Evolutionary conservation across 768 basidiomycete genomes (phyloP).

Genomic region (Mycena albidolilacea): DNA sequence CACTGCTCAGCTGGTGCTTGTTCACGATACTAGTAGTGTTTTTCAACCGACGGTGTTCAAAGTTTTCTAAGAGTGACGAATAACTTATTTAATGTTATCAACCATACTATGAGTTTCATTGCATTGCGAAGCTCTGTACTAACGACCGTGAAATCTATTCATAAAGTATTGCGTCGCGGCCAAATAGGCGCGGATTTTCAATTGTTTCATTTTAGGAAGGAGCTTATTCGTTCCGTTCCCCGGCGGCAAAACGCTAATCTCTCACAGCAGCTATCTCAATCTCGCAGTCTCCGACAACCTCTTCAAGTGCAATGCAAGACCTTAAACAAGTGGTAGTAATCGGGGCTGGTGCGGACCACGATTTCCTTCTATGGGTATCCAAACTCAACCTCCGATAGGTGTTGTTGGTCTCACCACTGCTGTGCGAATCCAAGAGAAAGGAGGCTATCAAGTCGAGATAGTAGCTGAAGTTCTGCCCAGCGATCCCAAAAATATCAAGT

Average conservation of each 20-base stretch:
- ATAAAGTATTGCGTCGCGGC: no score
- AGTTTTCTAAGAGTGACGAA: no score
- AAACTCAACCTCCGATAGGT: slow-evolving; percentile 57
- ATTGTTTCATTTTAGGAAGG: slow-evolving; percentile 9
- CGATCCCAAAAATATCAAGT: slow-evolving; percentile 80
- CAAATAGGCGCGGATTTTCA: neutral
- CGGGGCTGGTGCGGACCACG: slow-evolving; percentile 53
- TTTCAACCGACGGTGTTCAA: no score
- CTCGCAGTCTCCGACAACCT: slow-evolving; percentile 14
- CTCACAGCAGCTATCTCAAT: slow-evolving; percentile 30
- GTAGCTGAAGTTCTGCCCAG: slow-evolving; percentile 81
- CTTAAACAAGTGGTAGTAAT: slow-evolving; percentile 53
- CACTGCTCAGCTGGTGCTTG: no score
- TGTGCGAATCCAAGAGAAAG: slow-evolving; percentile 74
- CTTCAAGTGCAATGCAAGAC: slow-evolving; percentile 25
- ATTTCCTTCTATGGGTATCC: slow-evolving; percentile 21
- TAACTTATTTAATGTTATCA: no score
- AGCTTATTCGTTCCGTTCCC: slow-evolving; percentile 22
- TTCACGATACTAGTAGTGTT: no score
- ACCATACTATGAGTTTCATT: no score
- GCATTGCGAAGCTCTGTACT: no score
- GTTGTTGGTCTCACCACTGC: slow-evolving; percentile 87
- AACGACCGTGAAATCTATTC: no score
- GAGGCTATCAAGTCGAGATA: slow-evolving; percentile 75
- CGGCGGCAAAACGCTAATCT: slow-evolving; percentile 29